Base-by-base conservation (phyloP, 2,329 filamentous ascomycete species). In the Dichotomopilus funicola region DNA sequence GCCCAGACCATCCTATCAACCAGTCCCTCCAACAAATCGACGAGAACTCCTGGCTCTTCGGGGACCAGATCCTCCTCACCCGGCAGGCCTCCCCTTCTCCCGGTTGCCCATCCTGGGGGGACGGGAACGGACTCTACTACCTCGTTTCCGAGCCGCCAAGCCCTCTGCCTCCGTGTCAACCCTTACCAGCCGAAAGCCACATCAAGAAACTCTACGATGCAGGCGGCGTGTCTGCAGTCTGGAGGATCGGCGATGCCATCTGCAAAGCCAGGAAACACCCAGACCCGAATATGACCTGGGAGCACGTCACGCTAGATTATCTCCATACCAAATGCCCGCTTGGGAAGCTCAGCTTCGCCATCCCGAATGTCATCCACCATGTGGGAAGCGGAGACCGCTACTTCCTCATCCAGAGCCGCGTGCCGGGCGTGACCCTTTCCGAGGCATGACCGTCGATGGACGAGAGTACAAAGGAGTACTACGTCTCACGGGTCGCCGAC, bases 41-140 rank as follows among this genome's bases (percentile, higher is more conserved):
- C 19, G 47, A 51, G 38, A 55, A 41, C 47, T 55, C 53, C 41
- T 55, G 53, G 53, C 41, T 55, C 35, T 50, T 55, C 33, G 53
- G 53, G 41, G 47, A 44, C 47, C 41, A 19, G 46, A 50, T 55
- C 47, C 47, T 55, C 41, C 53, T 55, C 11, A 40, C 53, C 40
- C 46, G 34, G 40, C 53, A 50, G 33, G 34, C 46, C 41, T 46
- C 53, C 11, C 41, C 53, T 47, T n/a, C 47, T 1, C 36, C 42
- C 37, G 42, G 11, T 31, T 38, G 38, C 41, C 46, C 53, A 54
- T 55, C 47, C n/a, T 55, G 51, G 53, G 41, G 42, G 13, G 53
- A 55, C 9, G 42, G 53, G 34, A 51, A 55, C 53, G 53, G 53
- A 10, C 41, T 50, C 41, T 55, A 51, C 41, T 55, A 51, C 47